These are phyloP conservation scores for Solanum etuberosum DNA, from an alignment of 257 asterid species.

Conservation along the genomic window DNA sequence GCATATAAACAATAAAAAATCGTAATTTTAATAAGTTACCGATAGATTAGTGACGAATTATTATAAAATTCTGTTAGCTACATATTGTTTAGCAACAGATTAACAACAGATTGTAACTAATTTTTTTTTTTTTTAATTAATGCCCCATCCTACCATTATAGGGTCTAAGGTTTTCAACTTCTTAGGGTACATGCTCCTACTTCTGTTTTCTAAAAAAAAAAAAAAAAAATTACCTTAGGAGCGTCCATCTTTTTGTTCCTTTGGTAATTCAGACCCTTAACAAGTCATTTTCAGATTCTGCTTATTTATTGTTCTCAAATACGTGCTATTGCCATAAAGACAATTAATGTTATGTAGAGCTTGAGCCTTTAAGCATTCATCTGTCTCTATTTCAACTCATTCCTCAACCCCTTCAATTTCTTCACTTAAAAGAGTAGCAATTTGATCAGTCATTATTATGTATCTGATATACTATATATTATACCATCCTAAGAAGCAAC, in stretches of 20 bases:
- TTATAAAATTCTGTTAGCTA: background rate
- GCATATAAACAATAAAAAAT: background rate
- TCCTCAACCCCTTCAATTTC: background rate
- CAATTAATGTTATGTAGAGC: background rate
- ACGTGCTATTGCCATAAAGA: background rate
- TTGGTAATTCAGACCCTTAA: too few species aligned
- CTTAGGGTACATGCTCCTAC: background rate
- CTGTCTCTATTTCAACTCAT: background rate
- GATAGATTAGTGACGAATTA: background rate
- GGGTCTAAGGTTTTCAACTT: background rate
- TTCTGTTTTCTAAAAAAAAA: background rate
- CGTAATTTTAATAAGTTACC: background rate
- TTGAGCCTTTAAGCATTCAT: background rate
- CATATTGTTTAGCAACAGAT: background rate
- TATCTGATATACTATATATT: background rate
- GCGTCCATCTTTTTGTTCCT: too few species aligned
- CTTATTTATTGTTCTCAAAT: background rate
- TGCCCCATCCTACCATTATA: background rate
- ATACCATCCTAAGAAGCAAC: background rate
- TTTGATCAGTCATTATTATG: background rate
- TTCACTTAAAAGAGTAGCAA: background rate
- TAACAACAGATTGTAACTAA: background rate
- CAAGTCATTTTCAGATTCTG: background rate
- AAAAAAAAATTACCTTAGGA: too few species aligned
- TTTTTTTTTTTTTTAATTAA: background rate